Percentiles rank a stretch among this genome's conserved stretches.
These are phyloP conservation scores for Yamagishiella unicocca DNA, from an alignment of 139 green algal genomes.

Conservation along the genomic window DNA sequence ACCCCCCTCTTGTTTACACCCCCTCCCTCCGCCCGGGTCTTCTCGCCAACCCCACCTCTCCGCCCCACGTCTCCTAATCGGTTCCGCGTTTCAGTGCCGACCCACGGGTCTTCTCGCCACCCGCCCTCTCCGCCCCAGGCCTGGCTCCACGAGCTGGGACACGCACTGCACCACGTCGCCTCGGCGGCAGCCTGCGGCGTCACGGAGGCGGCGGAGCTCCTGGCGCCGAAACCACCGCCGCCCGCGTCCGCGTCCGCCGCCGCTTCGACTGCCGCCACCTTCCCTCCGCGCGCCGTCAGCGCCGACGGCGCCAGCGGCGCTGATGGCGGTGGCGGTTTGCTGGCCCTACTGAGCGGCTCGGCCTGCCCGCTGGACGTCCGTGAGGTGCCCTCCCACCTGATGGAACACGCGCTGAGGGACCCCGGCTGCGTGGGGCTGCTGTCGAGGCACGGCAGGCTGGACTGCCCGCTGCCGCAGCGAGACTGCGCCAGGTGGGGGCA, in stretches of 20 bases:
- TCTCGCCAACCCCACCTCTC: no score
- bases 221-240: not conserved
- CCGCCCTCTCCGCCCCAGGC: no score
- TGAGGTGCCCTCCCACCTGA: constrained; percentile 32
- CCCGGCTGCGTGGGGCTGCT: not conserved
- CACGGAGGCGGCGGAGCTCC: not conserved
- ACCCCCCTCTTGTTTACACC: no score
- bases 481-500: constrained; percentile 17
- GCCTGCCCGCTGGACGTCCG: not conserved
- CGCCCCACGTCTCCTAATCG: no score
- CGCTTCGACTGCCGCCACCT: not conserved
- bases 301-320: no score
- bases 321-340: not conserved
- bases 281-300: no score
- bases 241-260: not conserved
- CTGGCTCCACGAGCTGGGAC: constrained; percentile 42
- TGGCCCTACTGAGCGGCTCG: constrained; percentile 3
- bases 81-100: no score
- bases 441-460: constrained; percentile 32
- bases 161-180: constrained; percentile 36
- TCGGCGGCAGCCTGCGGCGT: constrained; percentile 12
- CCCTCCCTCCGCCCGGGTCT: no score
- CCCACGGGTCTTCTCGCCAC: no score
- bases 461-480: constrained; percentile 31
- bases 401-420: constrained; percentile 13